Base-by-base conservation (phyloP, 177 flowering plant genomes). In the Vitis hybrid region DNA sequence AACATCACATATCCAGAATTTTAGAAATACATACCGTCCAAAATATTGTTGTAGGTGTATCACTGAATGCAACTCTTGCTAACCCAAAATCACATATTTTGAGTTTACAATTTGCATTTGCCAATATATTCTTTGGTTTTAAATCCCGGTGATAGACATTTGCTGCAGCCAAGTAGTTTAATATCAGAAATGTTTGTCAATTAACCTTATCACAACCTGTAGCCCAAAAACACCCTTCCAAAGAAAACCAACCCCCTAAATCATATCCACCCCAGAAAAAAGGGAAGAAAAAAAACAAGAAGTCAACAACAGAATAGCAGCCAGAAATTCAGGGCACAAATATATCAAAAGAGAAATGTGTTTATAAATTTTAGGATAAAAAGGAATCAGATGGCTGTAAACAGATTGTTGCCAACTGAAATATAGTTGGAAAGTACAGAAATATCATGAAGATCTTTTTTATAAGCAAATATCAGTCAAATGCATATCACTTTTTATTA, bases 11-110 rank as follows among this genome's bases (percentile, higher is more conserved):
- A 3, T 52, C 13, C 18, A n/a, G 18, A 52, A 13, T 8, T 52
- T 21, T 23, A 19, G 3, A 14, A 65, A 1, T 9, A 23, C 78
- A 48, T 86, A 88, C 91, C 81, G 88, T 86, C 88, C 91, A 88
- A 65, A 84, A 84, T 57, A 88, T 69, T 9, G 91, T 84, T 11
- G 88, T 82, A 5, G 89, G 91, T 15, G 86, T 83, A 70, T 88
- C 89, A 73, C 13, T 80, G 74, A 88, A 88, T 15, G 91, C 87
- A 51, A 86, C 91, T 72, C 91, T 78, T 56, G 91, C 91, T 67
- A 88, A 71, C 26, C 91, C 91, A 79, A 88, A 85, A 77, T 88
- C 91, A 75, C 91, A 88, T 13, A 88, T 83, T 67, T 88, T 88
- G 32, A 88, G 87, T 68, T 88, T 88, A 68, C 89, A 88, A 65